Percentiles rank a stretch among this genome's conserved stretches.
Conservation (phyloP, 345 rosid species). For the Eucalyptus virginea region DNA sequence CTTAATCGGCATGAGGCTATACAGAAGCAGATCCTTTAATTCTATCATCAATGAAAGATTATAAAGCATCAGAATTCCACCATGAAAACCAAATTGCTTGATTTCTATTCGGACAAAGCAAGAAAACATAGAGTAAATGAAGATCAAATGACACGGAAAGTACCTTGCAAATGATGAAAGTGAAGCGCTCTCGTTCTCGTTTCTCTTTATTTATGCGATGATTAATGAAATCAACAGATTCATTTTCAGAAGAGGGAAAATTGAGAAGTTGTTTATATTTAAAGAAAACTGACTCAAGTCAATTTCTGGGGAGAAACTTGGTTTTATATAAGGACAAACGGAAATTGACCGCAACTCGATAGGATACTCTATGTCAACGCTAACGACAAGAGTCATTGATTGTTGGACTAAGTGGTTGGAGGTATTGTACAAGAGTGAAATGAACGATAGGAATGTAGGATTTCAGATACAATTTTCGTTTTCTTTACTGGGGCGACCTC, state of each 20-base stretch:
- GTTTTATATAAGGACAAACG: background rate
- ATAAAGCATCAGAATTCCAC: background rate
- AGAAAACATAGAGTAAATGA: background rate
- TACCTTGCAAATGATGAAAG: background rate
- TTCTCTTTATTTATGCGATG: background rate
- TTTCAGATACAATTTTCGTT: too few relatives aligned
- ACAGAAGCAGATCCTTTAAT: background rate
- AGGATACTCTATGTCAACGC: too few relatives aligned
- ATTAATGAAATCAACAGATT: background rate
- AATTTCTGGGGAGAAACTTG: background rate
- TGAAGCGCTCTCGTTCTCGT: background rate
- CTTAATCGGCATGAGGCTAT: background rate
- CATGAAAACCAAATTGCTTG: background rate
- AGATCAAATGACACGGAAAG: background rate
- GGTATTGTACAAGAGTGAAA: too few relatives aligned
- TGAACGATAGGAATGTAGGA: too few relatives aligned
- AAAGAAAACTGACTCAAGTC: background rate
- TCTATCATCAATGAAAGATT: background rate
- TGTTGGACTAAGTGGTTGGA: too few relatives aligned
- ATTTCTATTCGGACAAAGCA: background rate
- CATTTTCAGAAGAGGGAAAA: background rate
- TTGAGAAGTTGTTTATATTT: background rate
- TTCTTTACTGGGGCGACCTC: too few relatives aligned
- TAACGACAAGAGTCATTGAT: too few relatives aligned
- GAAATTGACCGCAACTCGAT: too few relatives aligned